Evolutionary conservation across 2,329 filamentous ascomycete species (phyloP), one percentile per base, ranked within the genome.

Genomic region (Colletotrichum caudatum): DNA sequence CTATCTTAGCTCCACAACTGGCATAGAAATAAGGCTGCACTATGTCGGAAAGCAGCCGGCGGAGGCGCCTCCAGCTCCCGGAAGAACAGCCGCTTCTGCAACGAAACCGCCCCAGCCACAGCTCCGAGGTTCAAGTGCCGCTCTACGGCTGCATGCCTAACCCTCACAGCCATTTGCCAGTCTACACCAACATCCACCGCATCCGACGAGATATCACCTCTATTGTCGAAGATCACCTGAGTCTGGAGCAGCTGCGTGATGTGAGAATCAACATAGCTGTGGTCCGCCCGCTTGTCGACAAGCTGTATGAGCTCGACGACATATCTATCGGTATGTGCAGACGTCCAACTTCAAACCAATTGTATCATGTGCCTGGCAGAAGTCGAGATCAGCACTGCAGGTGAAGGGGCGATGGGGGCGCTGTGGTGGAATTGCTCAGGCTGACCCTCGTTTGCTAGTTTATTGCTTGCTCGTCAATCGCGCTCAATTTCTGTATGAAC

Each of bases 391-490:
- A n/a, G 9, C 16, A 35, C n/a, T 51, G 46, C 46, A 41, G 33
- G 11, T 33, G 12, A 6, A 44, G 26, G 12, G n/a, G 16, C 12
- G 9, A 23, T 5, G 26, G 46, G 9, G 44, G 26, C 16, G 41
- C 60, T 51, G 18, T 20, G n/a, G 20, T 39, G 39, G 39, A 18
- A 39, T 50, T 50, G 39, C 37, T 64, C 29, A 53, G 33, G 29
- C 46, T 66, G 35, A 72, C 29, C 48, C n/a, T n/a, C 54, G 37
- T 64, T 51, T 61, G 50, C 51, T 76, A 91, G 92, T 96, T 14
- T 96, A 95, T 80, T 95, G 93, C 78, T 83, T 97, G 72, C 87
- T 97, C 29, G 93, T 96, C 74, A 96, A 97, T 77, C 88, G 93
- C 18, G 89, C 90, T 44, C 92, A 94, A 77, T 96, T 96, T 76